These are phyloP conservation scores for Coemansia sp. DNA, from an alignment of 192 early-diverging fungal species.

Conservation along the genomic window DNA sequence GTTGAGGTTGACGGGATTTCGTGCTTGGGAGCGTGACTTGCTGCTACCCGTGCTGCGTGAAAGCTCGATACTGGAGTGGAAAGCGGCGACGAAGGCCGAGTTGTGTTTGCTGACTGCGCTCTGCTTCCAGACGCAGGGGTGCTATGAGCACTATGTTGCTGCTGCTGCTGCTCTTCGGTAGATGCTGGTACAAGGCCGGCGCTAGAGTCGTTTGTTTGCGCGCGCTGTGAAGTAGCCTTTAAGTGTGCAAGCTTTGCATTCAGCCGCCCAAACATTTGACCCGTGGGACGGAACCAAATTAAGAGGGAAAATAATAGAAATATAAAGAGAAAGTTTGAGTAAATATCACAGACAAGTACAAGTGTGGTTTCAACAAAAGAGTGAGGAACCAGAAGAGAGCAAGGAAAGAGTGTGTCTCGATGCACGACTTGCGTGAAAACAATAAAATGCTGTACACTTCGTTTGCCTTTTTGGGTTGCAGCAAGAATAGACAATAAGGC, in stretches of 20 bases:
- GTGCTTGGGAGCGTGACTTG: conserved; percentile 7
- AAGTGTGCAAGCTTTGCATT: conserved; percentile 53
- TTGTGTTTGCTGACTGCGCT: conserved; percentile 15
- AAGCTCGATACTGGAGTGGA: conserved; percentile 22
- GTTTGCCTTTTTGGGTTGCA: no score
- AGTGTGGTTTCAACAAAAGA: not conserved
- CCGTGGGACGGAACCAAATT: conserved; percentile 12
- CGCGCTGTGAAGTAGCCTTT: conserved; percentile 45
- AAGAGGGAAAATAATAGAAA: conserved; percentile 3
- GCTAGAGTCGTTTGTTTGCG: conserved; percentile 31
- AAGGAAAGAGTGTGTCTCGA: not conserved
- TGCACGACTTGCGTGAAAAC: no score
- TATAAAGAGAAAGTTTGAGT: conserved; percentile 3
- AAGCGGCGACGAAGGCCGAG: conserved; percentile 37
- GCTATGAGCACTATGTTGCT: not conserved
- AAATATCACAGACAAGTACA: not conserved
- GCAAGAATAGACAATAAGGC: no score
- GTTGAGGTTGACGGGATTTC: no score
- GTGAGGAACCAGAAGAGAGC: conserved; percentile 2
- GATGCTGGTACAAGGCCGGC: conserved; percentile 28
- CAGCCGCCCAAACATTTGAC: conserved; percentile 53
- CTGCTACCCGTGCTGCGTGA: conserved; percentile 38
- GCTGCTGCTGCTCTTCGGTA: conserved; percentile 11
- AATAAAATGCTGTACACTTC: no score
- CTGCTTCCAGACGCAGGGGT: conserved; percentile 1